Conservation (phyloP, 73 alveolate species). For the Paramecium biaurelia region DNA sequence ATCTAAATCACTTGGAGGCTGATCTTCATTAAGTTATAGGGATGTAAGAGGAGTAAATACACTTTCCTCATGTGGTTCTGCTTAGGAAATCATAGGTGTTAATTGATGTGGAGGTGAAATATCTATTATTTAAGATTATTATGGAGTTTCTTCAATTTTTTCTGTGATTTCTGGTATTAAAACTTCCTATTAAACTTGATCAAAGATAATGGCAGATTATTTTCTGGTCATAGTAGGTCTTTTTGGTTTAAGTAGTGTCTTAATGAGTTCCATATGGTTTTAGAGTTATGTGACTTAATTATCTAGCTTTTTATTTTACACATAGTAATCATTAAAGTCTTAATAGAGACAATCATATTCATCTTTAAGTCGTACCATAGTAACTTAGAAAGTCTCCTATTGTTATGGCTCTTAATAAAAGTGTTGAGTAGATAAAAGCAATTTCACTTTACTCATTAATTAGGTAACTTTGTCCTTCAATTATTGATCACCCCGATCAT, state of each 20-base stretch:
- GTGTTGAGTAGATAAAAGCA: neutral
- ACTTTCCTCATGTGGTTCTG: neutral
- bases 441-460: neutral
- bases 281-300: neutral
- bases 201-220: neutral
- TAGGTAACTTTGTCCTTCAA: neutral
- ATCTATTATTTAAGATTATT: neutral
- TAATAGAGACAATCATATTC: slow-evolving; percentile 24
- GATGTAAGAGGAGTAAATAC: slow-evolving; percentile 15
- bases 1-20: neutral
- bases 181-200: neutral
- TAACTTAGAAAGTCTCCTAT: neutral
- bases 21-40: neutral
- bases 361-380: neutral
- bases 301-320: slow-evolving; percentile 9
- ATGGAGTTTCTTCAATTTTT: neutral
- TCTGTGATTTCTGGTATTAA: neutral
- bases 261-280: slow-evolving; percentile 21
- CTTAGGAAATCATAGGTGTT: neutral
- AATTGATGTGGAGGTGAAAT: neutral
- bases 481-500: neutral
- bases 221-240: neutral
- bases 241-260: neutral
- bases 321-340: slow-evolving; percentile 46
- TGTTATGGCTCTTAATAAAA: neutral